Conservation (phyloP, 2,329 filamentous ascomycete genomes). For the Berkeleyomyces rouxiae region DNA sequence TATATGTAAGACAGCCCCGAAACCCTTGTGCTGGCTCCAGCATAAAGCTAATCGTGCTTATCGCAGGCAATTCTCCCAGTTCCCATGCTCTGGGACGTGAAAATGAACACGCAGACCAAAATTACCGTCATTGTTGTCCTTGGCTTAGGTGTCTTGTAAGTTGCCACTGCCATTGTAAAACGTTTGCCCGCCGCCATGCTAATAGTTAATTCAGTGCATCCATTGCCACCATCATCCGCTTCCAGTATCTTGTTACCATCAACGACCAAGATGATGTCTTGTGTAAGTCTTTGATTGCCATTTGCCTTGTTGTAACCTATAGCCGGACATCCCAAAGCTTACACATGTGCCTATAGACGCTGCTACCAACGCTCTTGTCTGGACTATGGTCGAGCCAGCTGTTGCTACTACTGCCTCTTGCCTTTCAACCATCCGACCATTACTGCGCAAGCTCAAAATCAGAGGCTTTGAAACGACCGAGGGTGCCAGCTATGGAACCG, state of each 20-base stretch:
- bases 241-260: slow-evolving; percentile 31
- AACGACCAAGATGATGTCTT: slow-evolving; percentile 30
- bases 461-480: slow-evolving; percentile 26
- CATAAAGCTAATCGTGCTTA: not conserved
- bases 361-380: slow-evolving; percentile 36
- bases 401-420: slow-evolving; percentile 38
- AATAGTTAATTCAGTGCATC: slow-evolving; percentile 26
- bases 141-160: slow-evolving; percentile 34
- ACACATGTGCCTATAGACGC: slow-evolving; percentile 19
- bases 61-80: slow-evolving; percentile 33
- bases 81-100: slow-evolving; percentile 37
- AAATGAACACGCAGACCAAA: slow-evolving; percentile 36
- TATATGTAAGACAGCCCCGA: slow-evolving; percentile 26
- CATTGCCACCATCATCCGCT: slow-evolving; percentile 35
- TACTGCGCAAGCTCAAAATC: slow-evolving; percentile 32
- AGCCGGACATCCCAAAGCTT: not conserved
- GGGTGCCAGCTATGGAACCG: slow-evolving; percentile 1
- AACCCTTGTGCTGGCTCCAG: not conserved
- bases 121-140: slow-evolving; percentile 33
- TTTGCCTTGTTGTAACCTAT: not conserved
- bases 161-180: not conserved
- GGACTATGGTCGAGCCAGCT: slow-evolving; percentile 40
- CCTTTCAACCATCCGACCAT: slow-evolving; percentile 36
- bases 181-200: not conserved
- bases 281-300: slow-evolving; percentile 23